These are phyloP conservation scores for Coniella lustricola DNA, from an alignment of 2,329 filamentous ascomycete genomes.

Conservation along the genomic window DNA sequence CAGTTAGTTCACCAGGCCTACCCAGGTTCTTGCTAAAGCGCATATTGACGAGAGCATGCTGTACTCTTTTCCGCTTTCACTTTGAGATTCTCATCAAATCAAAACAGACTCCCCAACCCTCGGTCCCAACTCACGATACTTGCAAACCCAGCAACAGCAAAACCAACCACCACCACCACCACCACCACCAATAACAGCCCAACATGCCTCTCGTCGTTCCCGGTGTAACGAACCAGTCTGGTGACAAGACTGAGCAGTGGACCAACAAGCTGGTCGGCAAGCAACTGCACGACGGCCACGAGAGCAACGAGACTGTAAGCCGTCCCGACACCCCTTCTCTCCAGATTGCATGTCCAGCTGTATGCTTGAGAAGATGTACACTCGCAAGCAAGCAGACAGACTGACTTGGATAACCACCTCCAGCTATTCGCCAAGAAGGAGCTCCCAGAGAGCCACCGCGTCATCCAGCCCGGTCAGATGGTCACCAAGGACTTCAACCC, in stretches of 20 bases:
- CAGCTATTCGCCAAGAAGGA: slow-evolving; percentile 56
- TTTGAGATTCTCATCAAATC: too few relatives aligned
- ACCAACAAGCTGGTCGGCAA: slow-evolving; percentile 57
- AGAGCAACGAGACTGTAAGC: slow-evolving; percentile 46
- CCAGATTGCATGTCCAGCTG: too few relatives aligned
- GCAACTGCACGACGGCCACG: slow-evolving; percentile 44
- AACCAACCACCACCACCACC: neutral
- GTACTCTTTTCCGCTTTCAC: too few relatives aligned
- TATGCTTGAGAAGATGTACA: too few relatives aligned
- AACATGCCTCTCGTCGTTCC: slow-evolving; percentile 61
- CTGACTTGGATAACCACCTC: too few relatives aligned
- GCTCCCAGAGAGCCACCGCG: slow-evolving; percentile 47
- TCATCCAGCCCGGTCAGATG: slow-evolving; percentile 50
- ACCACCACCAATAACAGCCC: slow-evolving; percentile 11
- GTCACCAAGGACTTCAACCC: slow-evolving; percentile 51
- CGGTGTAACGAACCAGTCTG: slow-evolving; percentile 42
- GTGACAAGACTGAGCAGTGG: slow-evolving; percentile 49
- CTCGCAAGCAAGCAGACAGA: too few relatives aligned
- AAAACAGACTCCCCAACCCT: too few relatives aligned
- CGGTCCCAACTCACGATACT: too few relatives aligned
- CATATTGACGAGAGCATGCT: too few relatives aligned
- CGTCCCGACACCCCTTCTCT: slow-evolving; percentile 3
- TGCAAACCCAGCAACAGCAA: neutral
- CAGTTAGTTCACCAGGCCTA: too few relatives aligned
- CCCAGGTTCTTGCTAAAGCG: too few relatives aligned